phyloP scores from a whole-genome alignment of 805 yeast species.

The Cyberlindnera euphorbiae region DNA sequence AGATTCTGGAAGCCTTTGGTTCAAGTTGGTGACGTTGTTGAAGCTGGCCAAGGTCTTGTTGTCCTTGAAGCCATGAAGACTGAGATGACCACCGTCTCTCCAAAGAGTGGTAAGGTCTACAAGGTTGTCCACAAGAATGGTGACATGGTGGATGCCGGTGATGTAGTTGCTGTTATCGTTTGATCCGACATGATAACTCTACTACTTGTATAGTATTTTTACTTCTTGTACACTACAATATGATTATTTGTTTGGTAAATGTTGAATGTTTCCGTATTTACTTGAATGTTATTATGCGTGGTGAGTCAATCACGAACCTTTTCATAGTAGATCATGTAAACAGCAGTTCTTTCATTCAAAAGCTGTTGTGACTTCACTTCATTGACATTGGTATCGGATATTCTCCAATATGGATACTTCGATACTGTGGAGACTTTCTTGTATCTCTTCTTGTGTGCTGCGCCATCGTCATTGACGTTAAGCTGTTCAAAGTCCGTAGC shows the following conservation, averaged over 20 bases:
- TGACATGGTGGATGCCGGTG: conserved; percentile 97
- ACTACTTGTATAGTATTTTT: conserved; percentile 4
- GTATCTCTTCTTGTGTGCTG: conserved; percentile 28
- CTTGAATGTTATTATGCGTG: no score
- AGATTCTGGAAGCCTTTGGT: conserved; percentile 93
- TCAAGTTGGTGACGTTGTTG: conserved; percentile 69
- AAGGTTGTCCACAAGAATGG: conserved; percentile 79
- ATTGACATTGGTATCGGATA: conserved; percentile 68
- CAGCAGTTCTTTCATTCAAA: conserved; percentile 66
- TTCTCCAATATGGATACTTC: conserved; percentile 74
- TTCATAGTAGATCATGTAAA: conserved; percentile 82
- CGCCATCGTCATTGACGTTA: conserved; percentile 3
- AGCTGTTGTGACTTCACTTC: conserved; percentile 60
- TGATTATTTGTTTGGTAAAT: no score
- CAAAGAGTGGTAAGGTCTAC: conserved; percentile 64
- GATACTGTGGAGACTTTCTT: conserved; percentile 52
- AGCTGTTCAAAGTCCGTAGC: conserved; percentile 4
- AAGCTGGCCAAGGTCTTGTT: conserved; percentile 71
- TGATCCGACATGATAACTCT: conserved; percentile 17
- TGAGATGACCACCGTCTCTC: conserved; percentile 83
- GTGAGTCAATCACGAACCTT: conserved; percentile 21
- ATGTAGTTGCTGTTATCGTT: conserved; percentile 79
- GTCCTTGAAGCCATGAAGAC: conserved; percentile 99
- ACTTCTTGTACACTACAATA: not conserved
- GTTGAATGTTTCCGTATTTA: no score